phyloP scores from a whole-genome alignment of 192 early-diverging fungal species.

The Globomyces pollinis-pini region DNA sequence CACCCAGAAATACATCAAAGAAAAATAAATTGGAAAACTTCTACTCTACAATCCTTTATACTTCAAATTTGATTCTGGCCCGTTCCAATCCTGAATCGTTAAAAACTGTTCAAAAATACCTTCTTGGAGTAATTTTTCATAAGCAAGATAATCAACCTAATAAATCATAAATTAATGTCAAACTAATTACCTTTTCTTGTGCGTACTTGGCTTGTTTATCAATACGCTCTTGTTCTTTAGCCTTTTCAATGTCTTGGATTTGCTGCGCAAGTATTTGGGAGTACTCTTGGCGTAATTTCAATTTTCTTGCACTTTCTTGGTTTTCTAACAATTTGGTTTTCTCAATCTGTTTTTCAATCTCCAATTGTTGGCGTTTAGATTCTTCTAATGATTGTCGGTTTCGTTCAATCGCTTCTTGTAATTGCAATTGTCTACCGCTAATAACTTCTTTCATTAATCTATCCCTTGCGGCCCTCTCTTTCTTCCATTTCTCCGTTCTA shows the following conservation, averaged over 20 bases:
- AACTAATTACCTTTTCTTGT: slow-evolving; percentile 15
- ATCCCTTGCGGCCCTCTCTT: slow-evolving; percentile 42
- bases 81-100: too few relatives aligned
- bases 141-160: too few relatives aligned
- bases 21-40: too few relatives aligned
- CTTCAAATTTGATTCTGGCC: too few relatives aligned
- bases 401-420: slow-evolving; percentile 23
- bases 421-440: slow-evolving; percentile 33
- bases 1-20: too few relatives aligned
- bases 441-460: slow-evolving; percentile 45
- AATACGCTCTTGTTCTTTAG: slow-evolving; percentile 14
- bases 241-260: slow-evolving; percentile 23
- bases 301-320: slow-evolving; percentile 14
- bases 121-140: too few relatives aligned
- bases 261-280: slow-evolving; percentile 25
- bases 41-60: too few relatives aligned
- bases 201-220: slow-evolving; percentile 9
- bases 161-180: too few relatives aligned
- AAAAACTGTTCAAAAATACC: too few relatives aligned
- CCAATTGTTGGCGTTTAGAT: slow-evolving; percentile 21
- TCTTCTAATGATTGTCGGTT: slow-evolving; percentile 25
- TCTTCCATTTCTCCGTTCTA: slow-evolving; percentile 41
- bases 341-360: slow-evolving; percentile 27
- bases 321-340: slow-evolving; percentile 22
- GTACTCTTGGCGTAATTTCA: slow-evolving; percentile 13